Base-by-base conservation (phyloP, 495 filamentous ascomycete species). In the Daldinia grandis region DNA sequence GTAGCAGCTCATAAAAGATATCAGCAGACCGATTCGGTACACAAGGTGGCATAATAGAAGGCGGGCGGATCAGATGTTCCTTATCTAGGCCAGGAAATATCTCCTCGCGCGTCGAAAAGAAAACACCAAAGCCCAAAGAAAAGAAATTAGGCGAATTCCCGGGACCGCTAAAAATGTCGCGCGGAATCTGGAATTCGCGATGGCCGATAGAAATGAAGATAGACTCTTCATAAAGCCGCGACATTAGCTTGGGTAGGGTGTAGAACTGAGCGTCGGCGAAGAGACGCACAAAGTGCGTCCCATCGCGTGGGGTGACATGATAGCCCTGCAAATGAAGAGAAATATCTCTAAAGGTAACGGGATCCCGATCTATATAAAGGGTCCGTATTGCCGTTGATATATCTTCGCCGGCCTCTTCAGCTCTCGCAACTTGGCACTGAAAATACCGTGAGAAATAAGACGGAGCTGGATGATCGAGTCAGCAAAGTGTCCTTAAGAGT, bases 381-480 rank as follows among this genome's bases (percentile, higher is more conserved):
- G 95, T 97, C 38, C 83, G 78, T 62, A 87, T 83, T 15, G 81
- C 74, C 30, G 74, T 74, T 2, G 71, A 74, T 49, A 85, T 49
- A 65, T 87, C 84, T 62, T 86, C 83, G 64, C 86, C 86, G 64
- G 85, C 80, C n/a, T 84, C 85, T 61, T 87, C 82, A 51, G 86
- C 85, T 61, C 80, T 78, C 56, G 86, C 86, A 17, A 99, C 76
- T 80, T 98, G 94, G 68, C 92, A 90, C 62, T 89, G 87, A 81
- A 99, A 99, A 81, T 94, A 98, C 68, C 91, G 90, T 21, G 95
- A 97, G 79, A 99, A 98, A 79, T 98, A 99, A 66, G 95, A 98
- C 73, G 95, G 95, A 80, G 94, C 95, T 98, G 83, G 85, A 31
- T 9, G 9, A 25, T 30, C 27, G 14, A 10, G 71, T 74, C 54